Evolutionary conservation across 2,329 filamentous ascomycete species (phyloP).

Genomic region (Huntiella abstrusa): DNA sequence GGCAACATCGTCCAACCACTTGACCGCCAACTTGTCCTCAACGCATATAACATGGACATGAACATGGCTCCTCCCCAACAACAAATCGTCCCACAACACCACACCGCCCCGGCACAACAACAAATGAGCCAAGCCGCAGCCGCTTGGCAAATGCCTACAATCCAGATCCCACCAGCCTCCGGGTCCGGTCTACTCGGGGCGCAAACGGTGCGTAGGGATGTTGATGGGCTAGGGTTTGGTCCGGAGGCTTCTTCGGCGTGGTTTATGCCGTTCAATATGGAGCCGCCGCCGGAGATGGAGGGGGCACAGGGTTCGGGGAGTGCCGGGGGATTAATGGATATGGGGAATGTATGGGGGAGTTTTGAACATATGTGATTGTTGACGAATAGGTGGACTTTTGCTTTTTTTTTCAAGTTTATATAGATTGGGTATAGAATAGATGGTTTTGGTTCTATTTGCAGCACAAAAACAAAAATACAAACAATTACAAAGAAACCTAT

Average conservation of each 20-base stretch:
- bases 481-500: conserved; percentile 1
- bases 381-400: neutral
- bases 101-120: neutral
- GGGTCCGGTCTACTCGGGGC: neutral
- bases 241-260: conserved; percentile 48
- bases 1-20: conserved; percentile 44
- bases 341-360: conserved; percentile 14
- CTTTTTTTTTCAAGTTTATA: neutral
- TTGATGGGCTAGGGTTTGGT: conserved; percentile 11
- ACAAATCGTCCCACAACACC: neutral
- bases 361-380: neutral
- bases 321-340: no score
- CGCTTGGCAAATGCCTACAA: neutral
- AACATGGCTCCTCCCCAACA: conserved; percentile 16
- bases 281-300: conserved; percentile 42
- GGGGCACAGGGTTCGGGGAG: no score
- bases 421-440: neutral
- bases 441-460: neutral
- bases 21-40: conserved; percentile 58
- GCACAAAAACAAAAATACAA: conserved; percentile 1
- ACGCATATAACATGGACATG: conserved; percentile 43
- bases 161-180: neutral
- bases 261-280: conserved; percentile 88
- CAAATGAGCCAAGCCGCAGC: neutral
- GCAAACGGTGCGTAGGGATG: no score